A percentile compares a stretch with the other conserved stretches of the same genome.
phyloP scores from a whole-genome alignment of 2,329 filamentous ascomycete genomes.

The Aspergillus glaucus region DNA sequence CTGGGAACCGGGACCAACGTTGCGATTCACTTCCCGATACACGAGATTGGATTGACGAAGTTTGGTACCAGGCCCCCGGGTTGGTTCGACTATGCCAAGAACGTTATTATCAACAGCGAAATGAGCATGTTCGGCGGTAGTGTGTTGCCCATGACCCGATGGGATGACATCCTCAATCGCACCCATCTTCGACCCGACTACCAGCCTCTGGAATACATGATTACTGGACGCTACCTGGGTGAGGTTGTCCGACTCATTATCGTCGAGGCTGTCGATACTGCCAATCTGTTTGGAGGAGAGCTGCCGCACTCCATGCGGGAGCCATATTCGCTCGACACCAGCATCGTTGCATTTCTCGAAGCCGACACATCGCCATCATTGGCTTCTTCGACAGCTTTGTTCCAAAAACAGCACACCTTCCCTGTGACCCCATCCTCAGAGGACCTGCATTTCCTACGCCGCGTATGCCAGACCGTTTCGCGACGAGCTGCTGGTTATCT shows the following conservation, averaged over 20 bases:
- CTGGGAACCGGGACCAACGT: conserved; percentile 61
- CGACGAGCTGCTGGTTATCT: conserved; percentile 56
- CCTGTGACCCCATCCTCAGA: conserved; percentile 38
- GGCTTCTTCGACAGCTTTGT: conserved; percentile 35
- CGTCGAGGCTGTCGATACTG: conserved; percentile 52
- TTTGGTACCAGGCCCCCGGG: conserved; percentile 49
- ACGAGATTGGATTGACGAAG: conserved; percentile 49
- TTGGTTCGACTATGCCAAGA: conserved; percentile 52
- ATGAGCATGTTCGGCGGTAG: conserved; percentile 59
- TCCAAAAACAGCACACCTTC: conserved; percentile 49
- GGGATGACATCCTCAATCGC: conserved; percentile 56
- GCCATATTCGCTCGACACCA: conserved; percentile 55
- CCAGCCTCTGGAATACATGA: conserved; percentile 60
- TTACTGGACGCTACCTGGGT: conserved; percentile 58
- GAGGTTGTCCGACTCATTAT: conserved; percentile 58
- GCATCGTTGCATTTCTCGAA: conserved; percentile 54
- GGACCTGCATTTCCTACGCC: conserved; percentile 51
- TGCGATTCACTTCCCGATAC: conserved; percentile 55
- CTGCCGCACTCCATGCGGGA: conserved; percentile 51
- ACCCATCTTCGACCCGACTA: conserved; percentile 55
- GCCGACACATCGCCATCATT: conserved; percentile 36
- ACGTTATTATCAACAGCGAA: conserved; percentile 61
- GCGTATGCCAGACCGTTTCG: conserved; percentile 49
- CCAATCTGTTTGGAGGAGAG: conserved; percentile 52
- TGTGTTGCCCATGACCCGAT: conserved; percentile 53